Base-by-base conservation (phyloP, 345 rosid species). In the Bruguiera sexangula region DNA sequence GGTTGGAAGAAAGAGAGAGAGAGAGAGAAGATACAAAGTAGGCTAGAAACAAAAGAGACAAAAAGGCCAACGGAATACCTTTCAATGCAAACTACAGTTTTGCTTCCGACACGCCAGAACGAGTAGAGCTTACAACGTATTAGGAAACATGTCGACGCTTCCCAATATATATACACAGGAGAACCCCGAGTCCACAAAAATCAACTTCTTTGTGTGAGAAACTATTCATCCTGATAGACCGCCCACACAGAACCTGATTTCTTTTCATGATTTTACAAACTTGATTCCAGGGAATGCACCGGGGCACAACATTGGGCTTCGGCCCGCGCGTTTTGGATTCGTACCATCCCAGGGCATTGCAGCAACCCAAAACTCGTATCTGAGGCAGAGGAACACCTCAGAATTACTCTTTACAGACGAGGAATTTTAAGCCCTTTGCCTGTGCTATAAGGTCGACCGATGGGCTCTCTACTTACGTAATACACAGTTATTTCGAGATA, bases 311-410 rank as follows among this genome's bases (percentile, higher is more conserved):
- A 24, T 63, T 52, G 15, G 8, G 66, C 13, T 10, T 39, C 15
- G 53, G 18, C 13, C 50, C 5, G 50, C 19, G 4, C 48, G 16
- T 11, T 43, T 43, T 27, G 21, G 18, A 27, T 36, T 67, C 58
- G 39, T 29, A 53, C 37, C 63, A 71, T 37, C 71, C 71, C 32
- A 62, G 29, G 60, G 54, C 62, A 68, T 65, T 48, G 74, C 66
- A 65, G 76, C 67, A 60, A 68, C 13, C 46, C 52, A 57, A 50
- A 48, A 69, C 32, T 27, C 31, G 46, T 22, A 36, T 60, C 65
- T 34, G 54, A 53, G 46, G 20, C 22, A 4, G 50, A 31, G 6
- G 54, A 27, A 52, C 39, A 59, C 27, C 59, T 59, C 70, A 72
- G 30, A 68, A 22, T 39, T 69, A 77, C 57, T 63, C 27, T 15